Conservation (phyloP, 352 stramenopile species). For the Pythium graminicola region DNA sequence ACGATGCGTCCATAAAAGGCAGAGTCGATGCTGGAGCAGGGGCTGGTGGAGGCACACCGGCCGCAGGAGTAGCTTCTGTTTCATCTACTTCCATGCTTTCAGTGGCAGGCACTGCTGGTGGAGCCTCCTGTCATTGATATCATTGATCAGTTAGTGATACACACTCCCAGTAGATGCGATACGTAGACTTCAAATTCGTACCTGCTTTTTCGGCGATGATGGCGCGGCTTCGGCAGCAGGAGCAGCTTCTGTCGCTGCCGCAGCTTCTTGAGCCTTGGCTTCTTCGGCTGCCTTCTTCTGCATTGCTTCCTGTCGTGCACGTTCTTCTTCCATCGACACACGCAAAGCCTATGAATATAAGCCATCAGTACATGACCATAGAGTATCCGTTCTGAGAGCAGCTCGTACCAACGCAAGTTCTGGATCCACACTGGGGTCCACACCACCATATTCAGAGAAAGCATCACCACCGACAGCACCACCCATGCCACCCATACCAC, state of each 20-base stretch:
- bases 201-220: conserved; percentile 21
- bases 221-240: conserved; percentile 13
- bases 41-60: conserved; percentile 44
- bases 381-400: no score
- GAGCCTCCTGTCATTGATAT: conserved; percentile 1
- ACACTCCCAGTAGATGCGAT: no score
- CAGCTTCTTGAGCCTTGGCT: conserved; percentile 20
- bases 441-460: conserved; percentile 94
- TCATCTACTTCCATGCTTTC: conserved; percentile 36
- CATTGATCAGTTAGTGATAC: no score
- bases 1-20: conserved; percentile 87
- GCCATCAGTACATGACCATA: no score
- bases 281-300: conserved; percentile 87
- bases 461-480: conserved; percentile 37
- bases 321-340: conserved; percentile 99
- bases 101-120: conserved; percentile 15
- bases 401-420: conserved; percentile 96
- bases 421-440: conserved; percentile 98
- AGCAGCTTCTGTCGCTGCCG: conserved; percentile 16
- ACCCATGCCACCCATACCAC: conserved; percentile 37
- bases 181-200: conserved; percentile 5
- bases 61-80: conserved; percentile 21
- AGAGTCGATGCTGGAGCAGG: conserved; percentile 72
- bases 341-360: conserved; percentile 64
- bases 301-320: conserved; percentile 90